These are phyloP conservation scores for Fraxinus dipetala DNA, from an alignment of 305 asterid species.

Conservation along the genomic window DNA sequence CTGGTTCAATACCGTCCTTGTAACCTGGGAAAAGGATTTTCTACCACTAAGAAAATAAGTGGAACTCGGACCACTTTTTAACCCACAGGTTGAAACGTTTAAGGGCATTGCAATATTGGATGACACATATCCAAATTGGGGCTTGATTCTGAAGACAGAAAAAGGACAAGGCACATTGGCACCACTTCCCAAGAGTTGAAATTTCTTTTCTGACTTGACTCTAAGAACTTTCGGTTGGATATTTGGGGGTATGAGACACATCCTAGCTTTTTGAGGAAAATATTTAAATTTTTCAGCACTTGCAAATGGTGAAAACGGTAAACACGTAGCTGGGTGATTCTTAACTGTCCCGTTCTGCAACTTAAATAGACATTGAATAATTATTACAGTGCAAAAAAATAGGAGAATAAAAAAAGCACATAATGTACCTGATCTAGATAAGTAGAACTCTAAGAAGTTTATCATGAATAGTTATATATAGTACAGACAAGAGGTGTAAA, in stretches of 20 bases:
- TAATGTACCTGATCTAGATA: background rate
- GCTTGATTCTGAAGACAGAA: constrained; percentile 33
- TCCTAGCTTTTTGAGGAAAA: constrained; percentile 36
- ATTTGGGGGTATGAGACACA: constrained; percentile 32
- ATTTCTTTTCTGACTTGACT: constrained; percentile 33
- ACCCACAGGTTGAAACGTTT: constrained; percentile 31
- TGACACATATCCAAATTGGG: constrained; percentile 41
- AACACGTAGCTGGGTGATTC: constrained; percentile 36
- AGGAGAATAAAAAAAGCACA: background rate
- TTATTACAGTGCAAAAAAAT: background rate
- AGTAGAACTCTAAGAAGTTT: background rate
- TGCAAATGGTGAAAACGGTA: constrained; percentile 41
- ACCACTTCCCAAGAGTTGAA: constrained; percentile 30
- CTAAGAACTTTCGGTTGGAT: constrained; percentile 30
- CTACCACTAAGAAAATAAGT: constrained; percentile 30
- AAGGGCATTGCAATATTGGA: constrained; percentile 30
- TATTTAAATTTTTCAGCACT: constrained; percentile 29
- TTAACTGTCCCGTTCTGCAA: constrained; percentile 54
- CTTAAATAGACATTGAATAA: constrained; percentile 25
- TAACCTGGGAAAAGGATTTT: constrained; percentile 49
- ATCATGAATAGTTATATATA: background rate
- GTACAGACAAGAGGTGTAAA: background rate
- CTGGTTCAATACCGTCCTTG: constrained; percentile 34
- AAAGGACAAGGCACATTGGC: constrained; percentile 30
- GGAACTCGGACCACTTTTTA: constrained; percentile 27